These are phyloP conservation scores for Andrographis paniculata DNA, from an alignment of 305 asterid species.

Conservation along the genomic window DNA sequence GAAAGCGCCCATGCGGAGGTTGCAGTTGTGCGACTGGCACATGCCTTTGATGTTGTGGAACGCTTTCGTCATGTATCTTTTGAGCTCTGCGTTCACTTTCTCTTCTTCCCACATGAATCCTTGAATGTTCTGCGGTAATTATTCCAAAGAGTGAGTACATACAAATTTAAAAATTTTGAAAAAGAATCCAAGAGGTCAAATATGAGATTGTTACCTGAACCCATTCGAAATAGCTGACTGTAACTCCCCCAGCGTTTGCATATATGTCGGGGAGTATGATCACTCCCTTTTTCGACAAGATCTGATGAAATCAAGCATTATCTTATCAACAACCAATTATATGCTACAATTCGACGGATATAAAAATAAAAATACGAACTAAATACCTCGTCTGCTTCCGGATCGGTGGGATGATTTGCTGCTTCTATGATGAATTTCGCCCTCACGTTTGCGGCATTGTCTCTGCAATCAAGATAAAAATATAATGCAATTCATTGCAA, in stretches of 20 bases:
- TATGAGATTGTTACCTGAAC: conserved; percentile 59
- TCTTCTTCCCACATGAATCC: conserved; percentile 96
- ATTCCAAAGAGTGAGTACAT: neutral
- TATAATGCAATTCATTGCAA: conserved; percentile 8
- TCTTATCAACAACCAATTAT: neutral
- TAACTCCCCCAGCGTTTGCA: conserved; percentile 95
- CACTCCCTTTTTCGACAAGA: conserved; percentile 74
- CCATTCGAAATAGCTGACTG: conserved; percentile 97
- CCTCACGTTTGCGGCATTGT: conserved; percentile 59
- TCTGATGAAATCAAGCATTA: conserved; percentile 35
- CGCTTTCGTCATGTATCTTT: conserved; percentile 72
- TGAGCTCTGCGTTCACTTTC: conserved; percentile 71
- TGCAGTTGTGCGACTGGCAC: conserved; percentile 67
- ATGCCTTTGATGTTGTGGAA: conserved; percentile 61
- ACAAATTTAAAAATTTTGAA: too few relatives aligned
- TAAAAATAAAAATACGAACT: conserved; percentile 1
- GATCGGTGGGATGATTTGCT: conserved; percentile 92
- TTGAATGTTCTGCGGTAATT: conserved; percentile 95
- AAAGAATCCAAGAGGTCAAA: neutral
- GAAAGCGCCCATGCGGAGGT: conserved; percentile 93
- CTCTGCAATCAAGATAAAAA: conserved; percentile 39
- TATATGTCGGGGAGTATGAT: conserved; percentile 81
- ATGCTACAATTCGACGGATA: neutral
- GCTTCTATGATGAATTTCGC: conserved; percentile 84
- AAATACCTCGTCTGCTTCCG: conserved; percentile 87